Base-by-base conservation (phyloP, 2,329 filamentous ascomycete genomes). In the Didymella lethalis region DNA sequence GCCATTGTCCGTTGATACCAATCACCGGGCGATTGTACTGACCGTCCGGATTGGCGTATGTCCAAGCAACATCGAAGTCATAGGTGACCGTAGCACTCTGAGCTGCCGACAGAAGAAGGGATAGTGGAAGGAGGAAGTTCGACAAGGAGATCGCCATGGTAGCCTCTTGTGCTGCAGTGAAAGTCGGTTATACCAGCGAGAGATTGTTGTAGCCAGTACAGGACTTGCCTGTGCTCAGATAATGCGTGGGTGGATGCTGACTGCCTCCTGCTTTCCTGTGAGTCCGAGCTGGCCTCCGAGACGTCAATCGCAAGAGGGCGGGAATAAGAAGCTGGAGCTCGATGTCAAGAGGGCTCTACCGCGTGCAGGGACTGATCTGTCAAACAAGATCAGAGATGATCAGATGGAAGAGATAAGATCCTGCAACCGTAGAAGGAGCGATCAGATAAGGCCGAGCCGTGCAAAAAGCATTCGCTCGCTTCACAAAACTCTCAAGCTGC, bases 1-100 rank as follows among this genome's bases (percentile, higher is more conserved):
- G 91, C 75, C 90, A 93, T 70, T 89, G 81, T 34, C 87, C 87
- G 70, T 94, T 92, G 77, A 92, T 90, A 36, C 88, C 85, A 51
- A 92, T 84, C n/a, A 80, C 77, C 3, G 81, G 78, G n/a, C 84
- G 78, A 26, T 78, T 78, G 23, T 70, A 63, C 57, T 81, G 69
- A n/a, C 81, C 83, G 73, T 86, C 84, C 10, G 85, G 85, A 63
- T 85, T 85, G 16, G 82, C 82, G 45, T 73, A 79, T 4, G 84
- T 79, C 84, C 85, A 86, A 14, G 77, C 81, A 63, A 86, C 76
- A 63, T 86, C 82, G 67, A 82, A 86, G 64, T 85, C 76, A 60
- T 82, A 81, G 25, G 75, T 80, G 47, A 82, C 77, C 1, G 77
- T 81, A 10, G 70, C 67, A 26, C 64, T 55, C 2, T 70, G 43